Percentiles rank a stretch among this genome's conserved stretches.
phyloP scores from a whole-genome alignment of 2,329 filamentous ascomycete species.

The Alternaria postmessia region DNA sequence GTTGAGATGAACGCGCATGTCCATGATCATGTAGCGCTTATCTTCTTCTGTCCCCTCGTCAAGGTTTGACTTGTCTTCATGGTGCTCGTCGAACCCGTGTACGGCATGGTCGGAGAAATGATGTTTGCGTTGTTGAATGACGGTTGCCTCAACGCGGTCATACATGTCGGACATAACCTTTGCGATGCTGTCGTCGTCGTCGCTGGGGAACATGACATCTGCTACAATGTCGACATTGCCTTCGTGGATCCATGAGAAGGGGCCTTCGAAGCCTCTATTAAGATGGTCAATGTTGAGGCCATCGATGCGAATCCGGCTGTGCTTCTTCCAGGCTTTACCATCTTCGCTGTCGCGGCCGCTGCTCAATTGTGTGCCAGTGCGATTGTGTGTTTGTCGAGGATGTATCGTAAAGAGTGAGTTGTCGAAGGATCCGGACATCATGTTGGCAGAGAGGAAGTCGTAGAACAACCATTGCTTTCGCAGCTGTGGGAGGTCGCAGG shows the following conservation, averaged over 20 bases:
- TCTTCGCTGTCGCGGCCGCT: slow-evolving; percentile 66
- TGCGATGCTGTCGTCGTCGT: slow-evolving; percentile 85
- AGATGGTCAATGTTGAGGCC: slow-evolving; percentile 94
- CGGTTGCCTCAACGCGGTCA: slow-evolving; percentile 91
- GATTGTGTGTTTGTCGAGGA: slow-evolving; percentile 86
- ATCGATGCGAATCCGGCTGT: slow-evolving; percentile 90
- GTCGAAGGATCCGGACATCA: slow-evolving; percentile 95
- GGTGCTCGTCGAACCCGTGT: slow-evolving; percentile 37
- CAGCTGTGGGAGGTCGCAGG: slow-evolving; percentile 89
- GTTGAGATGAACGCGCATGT: slow-evolving; percentile 93
- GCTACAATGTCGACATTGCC: slow-evolving; percentile 96
- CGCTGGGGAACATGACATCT: slow-evolving; percentile 91
- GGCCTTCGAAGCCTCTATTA: slow-evolving; percentile 89
- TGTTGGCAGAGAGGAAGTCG: slow-evolving; percentile 92
- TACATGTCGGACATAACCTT: slow-evolving; percentile 99
- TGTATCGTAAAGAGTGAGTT: slow-evolving; percentile 97
- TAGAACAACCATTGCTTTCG: slow-evolving; percentile 98
- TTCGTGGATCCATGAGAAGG: slow-evolving; percentile 97
- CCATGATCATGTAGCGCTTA: slow-evolving; percentile 87
- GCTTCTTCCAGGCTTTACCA: slow-evolving; percentile 89
- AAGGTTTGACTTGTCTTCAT: slow-evolving; percentile 24
- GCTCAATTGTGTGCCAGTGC: slow-evolving; percentile 69
- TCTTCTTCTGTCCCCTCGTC: slow-evolving; percentile 57
- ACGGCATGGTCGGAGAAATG: slow-evolving; percentile 47
- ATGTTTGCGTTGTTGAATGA: slow-evolving; percentile 74